Evolutionary conservation across 176 grass and related monocot genomes (phyloP).

Genomic region (Carex littledalei): DNA sequence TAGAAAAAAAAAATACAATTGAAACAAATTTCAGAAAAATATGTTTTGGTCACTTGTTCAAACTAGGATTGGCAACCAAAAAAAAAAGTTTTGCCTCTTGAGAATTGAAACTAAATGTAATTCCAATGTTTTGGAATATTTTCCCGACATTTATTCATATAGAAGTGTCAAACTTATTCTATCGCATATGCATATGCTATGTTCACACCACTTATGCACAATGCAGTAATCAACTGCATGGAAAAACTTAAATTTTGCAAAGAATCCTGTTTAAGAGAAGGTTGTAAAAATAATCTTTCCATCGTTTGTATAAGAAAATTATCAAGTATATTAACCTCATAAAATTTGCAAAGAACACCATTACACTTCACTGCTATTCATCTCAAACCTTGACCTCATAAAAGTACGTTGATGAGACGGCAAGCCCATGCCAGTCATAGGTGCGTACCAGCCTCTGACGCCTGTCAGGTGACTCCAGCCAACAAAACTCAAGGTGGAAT

Average conservation of each 20-base stretch:
- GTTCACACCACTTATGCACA: too few relatives aligned
- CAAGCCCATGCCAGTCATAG: constrained; percentile 61
- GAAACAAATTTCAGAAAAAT: too few relatives aligned
- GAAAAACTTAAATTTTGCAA: background rate
- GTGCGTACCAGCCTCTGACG: constrained; percentile 69
- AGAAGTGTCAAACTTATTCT: too few relatives aligned
- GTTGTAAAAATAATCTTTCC: constrained; percentile 10
- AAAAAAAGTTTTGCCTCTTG: too few relatives aligned
- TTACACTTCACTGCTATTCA: background rate
- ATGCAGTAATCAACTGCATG: too few relatives aligned
- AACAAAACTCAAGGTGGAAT: constrained; percentile 92
- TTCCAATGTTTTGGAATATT: too few relatives aligned
- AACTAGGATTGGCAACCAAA: too few relatives aligned
- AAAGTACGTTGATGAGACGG: constrained; percentile 82
- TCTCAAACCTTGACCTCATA: constrained; percentile 63
- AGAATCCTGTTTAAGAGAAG: background rate
- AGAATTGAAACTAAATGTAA: too few relatives aligned
- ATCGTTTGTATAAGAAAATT: constrained; percentile 1
- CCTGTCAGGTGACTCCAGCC: constrained; percentile 75
- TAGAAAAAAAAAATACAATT: too few relatives aligned
- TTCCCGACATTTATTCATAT: too few relatives aligned
- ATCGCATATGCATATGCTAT: too few relatives aligned
- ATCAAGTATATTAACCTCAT: constrained; percentile 47
- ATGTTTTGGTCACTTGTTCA: too few relatives aligned
- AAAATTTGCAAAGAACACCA: constrained; percentile 15